Evolutionary conservation across 352 stramenopile species (phyloP), one percentile per base, ranked within the genome.

Genomic region (Discostella stelligera): DNA sequence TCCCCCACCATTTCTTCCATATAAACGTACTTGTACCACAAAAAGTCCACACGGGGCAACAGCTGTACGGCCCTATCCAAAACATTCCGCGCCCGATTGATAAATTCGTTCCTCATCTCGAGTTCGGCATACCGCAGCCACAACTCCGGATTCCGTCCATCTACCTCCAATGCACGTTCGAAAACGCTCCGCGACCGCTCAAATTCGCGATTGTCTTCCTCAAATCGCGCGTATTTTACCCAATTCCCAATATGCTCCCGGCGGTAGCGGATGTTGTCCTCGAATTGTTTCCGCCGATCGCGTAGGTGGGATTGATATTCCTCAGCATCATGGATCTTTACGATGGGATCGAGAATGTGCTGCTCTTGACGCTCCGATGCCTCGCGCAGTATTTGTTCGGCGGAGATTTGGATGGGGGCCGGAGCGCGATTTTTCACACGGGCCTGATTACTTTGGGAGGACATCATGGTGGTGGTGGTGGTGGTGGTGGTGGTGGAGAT

Each of bases 1-100:
- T 99, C 97, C 64, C 96, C 95, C 54, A 98, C 87, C 94, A 98
- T 98, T 87, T 99, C 97, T 89, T 99, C 97, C 95, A 99, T 98
- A 86, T 98, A 99, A 39, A 96, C 95, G 82, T 99, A 99, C 84
- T 99, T 99, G 94, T 99, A 99, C 97, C 97, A 99, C 60, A 99
- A 95, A 90, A 98, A 96, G 66, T 98, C 94, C 4, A 99, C 91
- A 13, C 97, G 90, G 2, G 97, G 97, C 39, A 99, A 88, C 20
- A 99, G 71, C 71, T 96, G 96, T 3, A 99, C 84, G 10, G 86
- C 87, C 50, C 89, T 65, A 79, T 95, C 91, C 74, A 95, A 90
- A 0, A 99, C 93, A 76, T 99, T 99, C 30, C 97, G 91, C 23
- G 97, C 97, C 69, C 98, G 96, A 90, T 99, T 99, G 50, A 99